These are phyloP conservation scores for Oldenlandia corymbosa DNA, from an alignment of 257 asterid genomes.

Conservation along the genomic window DNA sequence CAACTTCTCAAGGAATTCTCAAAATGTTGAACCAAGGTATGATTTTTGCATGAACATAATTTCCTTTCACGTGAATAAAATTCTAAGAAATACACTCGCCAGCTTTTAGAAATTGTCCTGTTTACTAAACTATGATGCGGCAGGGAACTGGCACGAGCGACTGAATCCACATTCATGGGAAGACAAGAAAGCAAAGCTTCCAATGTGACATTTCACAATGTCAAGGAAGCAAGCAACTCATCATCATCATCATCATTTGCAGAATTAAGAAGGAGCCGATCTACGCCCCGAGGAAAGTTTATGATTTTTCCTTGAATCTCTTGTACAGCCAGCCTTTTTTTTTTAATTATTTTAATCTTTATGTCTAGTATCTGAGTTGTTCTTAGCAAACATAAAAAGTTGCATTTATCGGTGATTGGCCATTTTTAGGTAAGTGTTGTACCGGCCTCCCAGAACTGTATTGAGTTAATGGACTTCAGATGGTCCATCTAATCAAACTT, in stretches of 20 bases:
- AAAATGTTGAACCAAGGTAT: constrained; percentile 80
- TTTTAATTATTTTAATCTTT: no score
- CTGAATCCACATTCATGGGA: constrained; percentile 35
- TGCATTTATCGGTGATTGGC: constrained; percentile 16
- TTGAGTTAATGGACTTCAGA: not conserved
- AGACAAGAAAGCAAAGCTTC: constrained; percentile 41
- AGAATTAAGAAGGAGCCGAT: constrained; percentile 56
- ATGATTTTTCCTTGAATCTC: constrained; percentile 34
- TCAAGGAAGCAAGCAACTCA: constrained; percentile 32
- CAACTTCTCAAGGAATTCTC: constrained; percentile 54
- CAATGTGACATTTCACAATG: constrained; percentile 10
- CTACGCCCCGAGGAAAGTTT: constrained; percentile 82
- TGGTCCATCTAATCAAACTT: constrained; percentile 4
- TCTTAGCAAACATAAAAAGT: constrained; percentile 1
- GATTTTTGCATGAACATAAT: not conserved
- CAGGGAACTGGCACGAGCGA: constrained; percentile 45
- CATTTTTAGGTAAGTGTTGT: not conserved
- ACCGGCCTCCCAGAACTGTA: not conserved
- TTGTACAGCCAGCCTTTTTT: constrained; percentile 24
- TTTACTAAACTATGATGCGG: constrained; percentile 2
- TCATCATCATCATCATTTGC: constrained; percentile 35
- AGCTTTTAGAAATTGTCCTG: no score
- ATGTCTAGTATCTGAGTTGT: constrained; percentile 6
- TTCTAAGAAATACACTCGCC: no score
- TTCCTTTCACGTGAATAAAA: not conserved